Conservation (phyloP, 1,139 yeast genomes). For the Pichia norvegensis region DNA sequence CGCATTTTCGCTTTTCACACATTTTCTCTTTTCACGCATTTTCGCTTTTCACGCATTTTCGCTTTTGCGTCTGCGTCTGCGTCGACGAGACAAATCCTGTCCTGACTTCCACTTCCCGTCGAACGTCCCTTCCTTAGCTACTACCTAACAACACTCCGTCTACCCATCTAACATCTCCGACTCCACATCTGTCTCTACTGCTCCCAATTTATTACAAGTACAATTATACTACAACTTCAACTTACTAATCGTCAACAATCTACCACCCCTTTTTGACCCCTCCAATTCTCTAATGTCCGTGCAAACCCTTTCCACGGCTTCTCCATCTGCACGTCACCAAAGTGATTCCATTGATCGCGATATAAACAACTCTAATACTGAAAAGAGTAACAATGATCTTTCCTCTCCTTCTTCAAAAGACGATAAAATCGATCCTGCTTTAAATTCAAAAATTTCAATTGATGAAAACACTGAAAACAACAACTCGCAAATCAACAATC, state of each 20-base stretch:
- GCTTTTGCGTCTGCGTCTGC: not conserved
- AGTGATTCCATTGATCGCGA: not conserved
- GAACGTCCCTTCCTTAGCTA: not conserved
- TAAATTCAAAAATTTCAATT: not conserved
- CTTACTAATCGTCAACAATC: not conserved
- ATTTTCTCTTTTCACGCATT: too few species aligned
- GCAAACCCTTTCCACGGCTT: not conserved
- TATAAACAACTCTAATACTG: not conserved
- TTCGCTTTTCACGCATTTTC: not conserved
- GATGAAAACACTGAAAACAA: not conserved
- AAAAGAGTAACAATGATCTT: not conserved
- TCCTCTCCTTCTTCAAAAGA: not conserved
- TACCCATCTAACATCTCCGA: not conserved
- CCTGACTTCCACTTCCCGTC: not conserved
- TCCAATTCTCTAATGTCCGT: not conserved
- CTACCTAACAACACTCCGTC: not conserved
- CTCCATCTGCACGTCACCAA: not conserved
- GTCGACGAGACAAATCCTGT: not conserved
- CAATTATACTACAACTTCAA: too few species aligned
- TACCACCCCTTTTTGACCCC: too few species aligned
- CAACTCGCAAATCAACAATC: too few species aligned
- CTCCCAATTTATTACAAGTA: too few species aligned
- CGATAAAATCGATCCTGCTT: slow-evolving; percentile 8
- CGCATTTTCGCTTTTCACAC: too few species aligned
- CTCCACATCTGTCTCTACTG: too few species aligned